Evolutionary conservation across 768 basidiomycete species (phyloP).

Genomic region (Rhodotorula graminis): DNA sequence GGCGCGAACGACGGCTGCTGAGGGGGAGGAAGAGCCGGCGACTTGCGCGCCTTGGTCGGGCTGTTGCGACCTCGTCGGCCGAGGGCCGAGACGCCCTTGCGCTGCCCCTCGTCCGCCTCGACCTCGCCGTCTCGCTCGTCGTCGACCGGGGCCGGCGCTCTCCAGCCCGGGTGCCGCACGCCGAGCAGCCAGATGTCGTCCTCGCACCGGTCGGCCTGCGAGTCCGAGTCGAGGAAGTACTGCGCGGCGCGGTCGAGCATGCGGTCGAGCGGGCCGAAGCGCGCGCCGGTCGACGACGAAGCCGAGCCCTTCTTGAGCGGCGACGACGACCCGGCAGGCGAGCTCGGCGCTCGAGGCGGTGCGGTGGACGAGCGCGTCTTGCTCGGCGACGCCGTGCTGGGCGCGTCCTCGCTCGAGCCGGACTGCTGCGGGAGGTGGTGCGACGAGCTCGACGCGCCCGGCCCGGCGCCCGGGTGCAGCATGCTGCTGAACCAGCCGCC

Average conservation of each 20-base stretch:
- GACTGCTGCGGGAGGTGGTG: slow-evolving; percentile 5
- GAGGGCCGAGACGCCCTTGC: background rate
- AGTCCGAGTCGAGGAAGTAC: slow-evolving; percentile 85
- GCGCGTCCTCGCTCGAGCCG: background rate
- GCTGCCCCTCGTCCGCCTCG: background rate
- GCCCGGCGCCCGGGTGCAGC: slow-evolving; percentile 4
- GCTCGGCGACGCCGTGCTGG: background rate
- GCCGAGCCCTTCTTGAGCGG: slow-evolving; percentile 21
- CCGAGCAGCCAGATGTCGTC: slow-evolving; percentile 89
- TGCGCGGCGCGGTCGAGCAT: slow-evolving; percentile 77
- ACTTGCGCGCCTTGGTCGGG: slow-evolving; percentile 22
- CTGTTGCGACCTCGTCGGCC: slow-evolving; percentile 10
- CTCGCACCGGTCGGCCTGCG: slow-evolving; percentile 70
- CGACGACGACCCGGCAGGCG: background rate
- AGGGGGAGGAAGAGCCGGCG: background rate
- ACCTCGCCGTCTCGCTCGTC: background rate
- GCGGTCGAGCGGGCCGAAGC: slow-evolving; percentile 54
- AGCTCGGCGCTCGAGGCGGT: background rate
- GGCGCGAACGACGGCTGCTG: background rate
- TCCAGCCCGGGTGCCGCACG: slow-evolving; percentile 74
- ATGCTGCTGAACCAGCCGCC: slow-evolving; percentile 39
- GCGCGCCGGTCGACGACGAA: background rate
- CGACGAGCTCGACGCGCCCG: slow-evolving; percentile 5
- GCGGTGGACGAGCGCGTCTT: background rate
- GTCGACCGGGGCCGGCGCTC: slow-evolving; percentile 16